Percentiles rank a stretch among this genome's conserved stretches.
These are phyloP conservation scores for Detonula confervacea DNA, from an alignment of 352 stramenopile species.

Conservation along the genomic window DNA sequence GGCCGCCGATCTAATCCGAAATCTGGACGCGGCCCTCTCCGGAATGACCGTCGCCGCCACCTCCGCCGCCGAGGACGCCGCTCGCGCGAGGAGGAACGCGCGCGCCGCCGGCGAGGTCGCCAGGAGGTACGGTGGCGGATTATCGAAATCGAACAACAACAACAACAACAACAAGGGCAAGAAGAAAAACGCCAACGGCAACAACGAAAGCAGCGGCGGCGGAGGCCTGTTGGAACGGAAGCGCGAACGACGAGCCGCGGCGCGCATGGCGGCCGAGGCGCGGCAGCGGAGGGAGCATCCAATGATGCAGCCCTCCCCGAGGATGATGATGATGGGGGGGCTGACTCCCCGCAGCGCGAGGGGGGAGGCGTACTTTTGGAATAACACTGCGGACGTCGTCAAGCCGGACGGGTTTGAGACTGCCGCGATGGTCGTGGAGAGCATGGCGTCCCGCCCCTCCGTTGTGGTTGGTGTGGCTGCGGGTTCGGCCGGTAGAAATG, in stretches of 20 bases:
- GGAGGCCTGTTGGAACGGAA: conserved; percentile 35
- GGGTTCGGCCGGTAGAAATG: no score
- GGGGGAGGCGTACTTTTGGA: background rate
- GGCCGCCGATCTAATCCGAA: conserved; percentile 66
- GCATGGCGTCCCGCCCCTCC: no score
- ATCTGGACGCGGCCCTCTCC: conserved; percentile 59
- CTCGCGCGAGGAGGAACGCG: conserved; percentile 66
- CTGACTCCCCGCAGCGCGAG: background rate
- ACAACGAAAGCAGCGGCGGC: background rate
- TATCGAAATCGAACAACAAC: background rate
- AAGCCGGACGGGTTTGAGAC: background rate
- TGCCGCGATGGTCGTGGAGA: no score
- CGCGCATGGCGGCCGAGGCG: conserved; percentile 38
- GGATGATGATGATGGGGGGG: background rate
- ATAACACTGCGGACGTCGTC: background rate
- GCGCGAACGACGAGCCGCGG: conserved; percentile 19
- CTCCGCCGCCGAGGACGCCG: conserved; percentile 58
- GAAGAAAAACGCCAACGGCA: background rate
- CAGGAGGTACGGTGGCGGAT: conserved; percentile 50
- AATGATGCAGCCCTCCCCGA: background rate
- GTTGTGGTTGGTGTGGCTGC: no score
- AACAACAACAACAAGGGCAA: background rate
- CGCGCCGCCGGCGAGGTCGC: conserved; percentile 66
- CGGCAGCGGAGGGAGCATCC: conserved; percentile 35
- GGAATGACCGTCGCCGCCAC: conserved; percentile 46